phyloP scores from a whole-genome alignment of 139 green algal genomes.

The Eudorina sp. region DNA sequence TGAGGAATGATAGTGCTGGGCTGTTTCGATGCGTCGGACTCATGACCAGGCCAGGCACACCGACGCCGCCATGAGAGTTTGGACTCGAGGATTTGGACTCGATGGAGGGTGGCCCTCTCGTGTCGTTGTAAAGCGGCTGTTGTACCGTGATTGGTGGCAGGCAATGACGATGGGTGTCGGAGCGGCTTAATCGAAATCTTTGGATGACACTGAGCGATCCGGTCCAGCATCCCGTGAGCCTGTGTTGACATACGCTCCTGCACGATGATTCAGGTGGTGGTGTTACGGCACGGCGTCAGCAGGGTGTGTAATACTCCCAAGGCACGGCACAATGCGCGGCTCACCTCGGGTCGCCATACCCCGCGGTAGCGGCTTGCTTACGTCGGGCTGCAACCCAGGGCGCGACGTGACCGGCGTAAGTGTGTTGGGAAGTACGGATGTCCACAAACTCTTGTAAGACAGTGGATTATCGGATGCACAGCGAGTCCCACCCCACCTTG shows the following conservation, averaged over 20 bases:
- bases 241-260: conserved; percentile 28
- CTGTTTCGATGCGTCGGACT: not conserved
- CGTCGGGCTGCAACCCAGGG: not conserved
- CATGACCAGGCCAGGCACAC: too few relatives aligned
- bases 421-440: too few relatives aligned
- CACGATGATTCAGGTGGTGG: too few relatives aligned
- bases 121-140: too few relatives aligned
- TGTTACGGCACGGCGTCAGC: not conserved
- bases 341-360: not conserved
- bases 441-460: too few relatives aligned
- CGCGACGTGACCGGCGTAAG: not conserved
- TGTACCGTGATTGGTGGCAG: not conserved
- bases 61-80: too few relatives aligned
- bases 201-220: not conserved
- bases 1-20: not conserved
- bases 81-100: too few relatives aligned
- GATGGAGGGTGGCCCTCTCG: too few relatives aligned
- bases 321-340: not conserved
- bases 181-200: not conserved
- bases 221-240: conserved; percentile 1
- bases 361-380: not conserved
- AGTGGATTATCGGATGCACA: too few relatives aligned
- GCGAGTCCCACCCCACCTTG: too few relatives aligned
- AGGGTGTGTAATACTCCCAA: not conserved
- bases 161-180: not conserved